phyloP scores from a whole-genome alignment of 768 basidiomycete species.

The Leccinum pellstonianum region DNA sequence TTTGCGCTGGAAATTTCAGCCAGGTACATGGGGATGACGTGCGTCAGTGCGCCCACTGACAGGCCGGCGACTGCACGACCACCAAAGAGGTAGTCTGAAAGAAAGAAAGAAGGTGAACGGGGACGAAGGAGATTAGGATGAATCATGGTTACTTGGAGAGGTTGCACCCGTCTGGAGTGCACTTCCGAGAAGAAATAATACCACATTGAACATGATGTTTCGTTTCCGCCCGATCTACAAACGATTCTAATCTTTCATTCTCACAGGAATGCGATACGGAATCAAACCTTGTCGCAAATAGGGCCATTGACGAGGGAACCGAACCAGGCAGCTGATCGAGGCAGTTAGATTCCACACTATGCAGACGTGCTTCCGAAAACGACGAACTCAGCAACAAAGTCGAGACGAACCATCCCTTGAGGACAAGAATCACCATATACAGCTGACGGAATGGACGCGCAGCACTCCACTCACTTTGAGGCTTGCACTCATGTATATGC shows the following conservation, averaged over 20 bases:
- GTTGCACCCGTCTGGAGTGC: slow-evolving; percentile 34
- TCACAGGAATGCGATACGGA: background rate
- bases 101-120: background rate
- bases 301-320: slow-evolving; percentile 33
- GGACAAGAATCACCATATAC: background rate
- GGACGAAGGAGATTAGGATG: background rate
- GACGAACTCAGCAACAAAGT: slow-evolving; percentile 28
- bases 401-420: slow-evolving; percentile 34
- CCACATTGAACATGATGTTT: slow-evolving; percentile 28
- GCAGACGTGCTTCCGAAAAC: background rate
- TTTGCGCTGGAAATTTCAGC: slow-evolving; percentile 41
- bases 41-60: slow-evolving; percentile 22
- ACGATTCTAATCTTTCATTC: background rate
- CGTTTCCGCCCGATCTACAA: slow-evolving; percentile 30
- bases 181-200: slow-evolving; percentile 31
- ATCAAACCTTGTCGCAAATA: slow-evolving; percentile 30
- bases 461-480: slow-evolving; percentile 22
- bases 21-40: slow-evolving; percentile 34
- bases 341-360: slow-evolving; percentile 7
- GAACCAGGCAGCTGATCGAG: slow-evolving; percentile 30
- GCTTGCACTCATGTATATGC: slow-evolving; percentile 26
- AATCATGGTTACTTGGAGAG: slow-evolving; percentile 12
- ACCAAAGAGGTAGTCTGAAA: slow-evolving; percentile 28
- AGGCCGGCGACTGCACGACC: slow-evolving; percentile 28
- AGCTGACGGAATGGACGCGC: background rate